Conservation (phyloP, 2,329 filamentous ascomycete genomes). For the Ophiostoma triangulosporum region DNA sequence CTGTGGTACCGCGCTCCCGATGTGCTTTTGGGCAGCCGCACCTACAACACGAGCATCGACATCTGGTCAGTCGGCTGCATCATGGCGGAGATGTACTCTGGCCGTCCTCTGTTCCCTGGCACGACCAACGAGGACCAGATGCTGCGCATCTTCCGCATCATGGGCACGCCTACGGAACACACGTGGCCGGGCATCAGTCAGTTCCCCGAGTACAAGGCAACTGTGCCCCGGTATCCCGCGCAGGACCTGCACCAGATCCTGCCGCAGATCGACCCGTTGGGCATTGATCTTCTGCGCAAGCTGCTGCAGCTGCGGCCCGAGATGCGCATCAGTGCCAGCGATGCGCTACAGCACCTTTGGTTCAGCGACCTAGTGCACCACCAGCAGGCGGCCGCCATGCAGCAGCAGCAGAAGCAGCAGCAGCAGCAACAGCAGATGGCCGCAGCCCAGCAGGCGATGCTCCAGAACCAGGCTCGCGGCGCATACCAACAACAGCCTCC, state of each 20-base stretch:
- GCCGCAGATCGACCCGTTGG: slow-evolving; percentile 76
- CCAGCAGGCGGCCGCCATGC: slow-evolving; percentile 28
- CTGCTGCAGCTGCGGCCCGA: slow-evolving; percentile 93
- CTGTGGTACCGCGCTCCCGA: slow-evolving; percentile 96
- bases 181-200: slow-evolving; percentile 92
- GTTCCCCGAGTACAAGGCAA: slow-evolving; percentile 95
- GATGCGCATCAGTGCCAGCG: slow-evolving; percentile 73
- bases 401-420: slow-evolving; percentile 68
- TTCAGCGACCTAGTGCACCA: slow-evolving; percentile 61
- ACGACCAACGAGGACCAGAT: slow-evolving; percentile 98
- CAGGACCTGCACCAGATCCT: slow-evolving; percentile 80
- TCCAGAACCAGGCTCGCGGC: slow-evolving; percentile 15
- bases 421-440: slow-evolving; percentile 32
- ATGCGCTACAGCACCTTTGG: slow-evolving; percentile 84
- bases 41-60: slow-evolving; percentile 99
- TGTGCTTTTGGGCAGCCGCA: slow-evolving; percentile 81
- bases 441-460: slow-evolving; percentile 9
- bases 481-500: slow-evolving; percentile 16
- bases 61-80: slow-evolving; percentile 99
- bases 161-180: slow-evolving; percentile 92
- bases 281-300: slow-evolving; percentile 72
- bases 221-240: slow-evolving; percentile 86
- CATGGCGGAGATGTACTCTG: slow-evolving; percentile 99
- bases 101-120: slow-evolving; percentile 85
- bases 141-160: slow-evolving; percentile 91